Base-by-base conservation (phyloP, 2,329 filamentous ascomycete genomes). In the Fulvia fulva region DNA sequence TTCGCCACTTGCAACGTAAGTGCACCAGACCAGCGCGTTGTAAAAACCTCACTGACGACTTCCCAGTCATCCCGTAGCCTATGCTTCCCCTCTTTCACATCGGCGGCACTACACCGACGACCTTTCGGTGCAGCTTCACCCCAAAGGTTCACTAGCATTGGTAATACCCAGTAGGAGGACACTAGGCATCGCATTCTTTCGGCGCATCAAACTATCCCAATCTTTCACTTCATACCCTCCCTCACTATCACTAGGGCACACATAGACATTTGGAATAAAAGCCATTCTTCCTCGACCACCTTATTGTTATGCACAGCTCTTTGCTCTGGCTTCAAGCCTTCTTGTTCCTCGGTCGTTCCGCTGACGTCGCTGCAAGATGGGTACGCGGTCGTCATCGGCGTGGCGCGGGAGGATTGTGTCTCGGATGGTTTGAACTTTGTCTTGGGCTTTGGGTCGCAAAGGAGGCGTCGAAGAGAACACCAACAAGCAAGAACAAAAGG, bases 191-290 rank as follows among this genome's bases (percentile, higher is more conserved):
- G 26, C 47, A 50, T 32, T 26, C 21, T 26, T 21, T 50, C 21
- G 47, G 47, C 47, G 47, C 26, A 25, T 21, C 26, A 12, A 32
- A 25, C 8, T 28, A 28, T 21, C 23, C 23, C 14, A 32, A 5
- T 19, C 11, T 26, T 3, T 32, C 25, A 16, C 26, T 50, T 21
- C n/a, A 3, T 12, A n/a, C 6, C 16, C 26, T 26, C 25, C 44
- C 11, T 47, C 5, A 21, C 44, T n/a, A 41, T n/a, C 37, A n/a
- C 23, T 32, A 50, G 47, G 47, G 47, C 37, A 41, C 37, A 26
- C 7, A 50, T 50, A 50, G 47, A 47, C 44, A 50, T 50, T 50
- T 50, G 47, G 11, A 50, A 50, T 50, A 32, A 26, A 50, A 16
- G 25, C 25, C 19, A 32, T 32, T 14, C 45, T 49, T 23, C 21